Percentiles rank a stretch among this genome's conserved stretches.
phyloP scores from a whole-genome alignment of 2,329 filamentous ascomycete genomes.

The Coccinonectria pachysandricola region DNA sequence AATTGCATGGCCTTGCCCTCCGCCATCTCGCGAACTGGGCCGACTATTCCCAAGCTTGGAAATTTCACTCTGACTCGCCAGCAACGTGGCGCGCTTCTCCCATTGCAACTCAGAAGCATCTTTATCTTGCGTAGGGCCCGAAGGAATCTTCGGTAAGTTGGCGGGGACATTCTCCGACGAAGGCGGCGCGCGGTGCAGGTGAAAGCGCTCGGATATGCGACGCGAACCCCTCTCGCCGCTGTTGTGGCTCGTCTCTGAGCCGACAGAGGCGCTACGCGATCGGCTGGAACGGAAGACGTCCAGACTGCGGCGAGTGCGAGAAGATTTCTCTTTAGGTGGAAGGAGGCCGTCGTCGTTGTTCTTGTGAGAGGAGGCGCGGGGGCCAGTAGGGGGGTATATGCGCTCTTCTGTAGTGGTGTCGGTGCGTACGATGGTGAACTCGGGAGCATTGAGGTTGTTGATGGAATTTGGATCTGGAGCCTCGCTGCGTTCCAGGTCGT shows the following conservation, averaged over 20 bases:
- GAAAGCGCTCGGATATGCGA: constrained; percentile 60
- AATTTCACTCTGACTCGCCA: constrained; percentile 55
- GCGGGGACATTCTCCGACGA: constrained; percentile 66
- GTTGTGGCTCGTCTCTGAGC: constrained; percentile 30
- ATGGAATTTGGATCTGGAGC: constrained; percentile 28
- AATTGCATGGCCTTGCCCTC: constrained; percentile 21
- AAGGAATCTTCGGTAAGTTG: constrained; percentile 65
- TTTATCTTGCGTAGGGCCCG: constrained; percentile 33
- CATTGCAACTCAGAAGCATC: constrained; percentile 58
- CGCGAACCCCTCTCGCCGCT: constrained; percentile 24
- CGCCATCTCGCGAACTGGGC: constrained; percentile 9
- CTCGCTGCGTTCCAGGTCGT: constrained; percentile 28
- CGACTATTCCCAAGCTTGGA: constrained; percentile 31
- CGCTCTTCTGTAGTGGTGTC: constrained; percentile 73
- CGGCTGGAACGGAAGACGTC: constrained; percentile 35
- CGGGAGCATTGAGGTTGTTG: constrained; percentile 36
- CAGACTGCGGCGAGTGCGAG: constrained; percentile 31
- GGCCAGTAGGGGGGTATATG: constrained; percentile 53
- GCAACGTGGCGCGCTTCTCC: constrained; percentile 87
- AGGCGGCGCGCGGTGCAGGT: constrained; percentile 47
- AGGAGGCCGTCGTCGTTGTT: constrained; percentile 23
- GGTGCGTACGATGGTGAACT: constrained; percentile 76
- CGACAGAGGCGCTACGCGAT: constrained; percentile 38
- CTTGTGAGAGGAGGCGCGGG: constrained; percentile 15
- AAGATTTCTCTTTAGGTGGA: constrained; percentile 19